phyloP scores from a whole-genome alignment of 1,284 basidiomycete genomes.

The Naganishia liquefaciens region DNA sequence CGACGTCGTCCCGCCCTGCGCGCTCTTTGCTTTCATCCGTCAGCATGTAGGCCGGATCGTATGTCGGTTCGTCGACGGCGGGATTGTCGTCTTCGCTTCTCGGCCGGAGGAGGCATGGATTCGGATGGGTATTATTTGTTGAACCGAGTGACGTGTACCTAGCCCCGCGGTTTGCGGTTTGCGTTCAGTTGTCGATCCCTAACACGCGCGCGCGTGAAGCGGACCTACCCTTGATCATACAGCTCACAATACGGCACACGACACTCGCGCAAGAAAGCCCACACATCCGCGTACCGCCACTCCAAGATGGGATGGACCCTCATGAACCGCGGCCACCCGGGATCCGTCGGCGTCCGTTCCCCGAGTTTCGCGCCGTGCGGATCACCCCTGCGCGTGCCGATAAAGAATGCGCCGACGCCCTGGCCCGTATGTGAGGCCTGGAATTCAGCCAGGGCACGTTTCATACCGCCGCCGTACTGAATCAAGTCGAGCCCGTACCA shows the following conservation, averaged over 20 bases:
- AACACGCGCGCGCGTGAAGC: neutral
- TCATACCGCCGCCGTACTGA: slow-evolving; percentile 78
- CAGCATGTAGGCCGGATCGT: slow-evolving; percentile 49
- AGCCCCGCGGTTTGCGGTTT: slow-evolving; percentile 1
- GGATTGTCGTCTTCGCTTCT: neutral
- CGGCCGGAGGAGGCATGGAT: slow-evolving; percentile 67
- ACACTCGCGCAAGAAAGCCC: slow-evolving; percentile 78
- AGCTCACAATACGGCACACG: slow-evolving; percentile 80
- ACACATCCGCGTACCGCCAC: slow-evolving; percentile 87
- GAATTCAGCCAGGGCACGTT: slow-evolving; percentile 73
- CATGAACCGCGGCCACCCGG: slow-evolving; percentile 84
- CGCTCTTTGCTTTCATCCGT: slow-evolving; percentile 75
- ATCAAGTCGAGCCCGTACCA: slow-evolving; percentile 81
- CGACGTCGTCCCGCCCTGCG: slow-evolving; percentile 52
- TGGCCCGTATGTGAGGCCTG: slow-evolving; percentile 56
- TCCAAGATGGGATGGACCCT: slow-evolving; percentile 94
- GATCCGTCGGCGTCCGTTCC: slow-evolving; percentile 75
- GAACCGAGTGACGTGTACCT: slow-evolving; percentile 96
- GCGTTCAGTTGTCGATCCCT: neutral
- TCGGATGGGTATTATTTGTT: slow-evolving; percentile 89
- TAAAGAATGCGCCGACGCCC: slow-evolving; percentile 72
- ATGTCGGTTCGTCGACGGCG: slow-evolving; percentile 51
- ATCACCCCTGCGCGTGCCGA: slow-evolving; percentile 84
- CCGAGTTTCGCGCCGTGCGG: slow-evolving; percentile 78
- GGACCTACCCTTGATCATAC: slow-evolving; percentile 81